These are phyloP conservation scores for Bruguiera hainesii DNA, from an alignment of 441 rosid genomes.

Conservation along the genomic window DNA sequence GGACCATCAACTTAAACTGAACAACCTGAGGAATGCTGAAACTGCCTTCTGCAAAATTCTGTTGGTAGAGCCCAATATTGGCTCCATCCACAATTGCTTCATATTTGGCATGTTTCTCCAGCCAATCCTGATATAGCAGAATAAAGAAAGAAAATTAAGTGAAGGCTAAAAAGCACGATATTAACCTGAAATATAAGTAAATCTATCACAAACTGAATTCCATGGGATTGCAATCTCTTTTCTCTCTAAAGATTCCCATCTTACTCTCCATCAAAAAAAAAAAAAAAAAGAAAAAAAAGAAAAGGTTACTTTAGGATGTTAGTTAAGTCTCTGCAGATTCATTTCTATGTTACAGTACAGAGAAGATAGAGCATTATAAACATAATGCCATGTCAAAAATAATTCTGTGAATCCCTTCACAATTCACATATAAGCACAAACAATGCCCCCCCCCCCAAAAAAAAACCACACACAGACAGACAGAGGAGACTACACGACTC, in stretches of 20 bases:
- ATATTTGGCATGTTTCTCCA: constrained; percentile 50
- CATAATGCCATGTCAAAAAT: background rate
- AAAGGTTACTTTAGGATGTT: too few relatives aligned
- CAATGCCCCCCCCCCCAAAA: background rate
- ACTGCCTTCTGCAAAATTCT: constrained; percentile 78
- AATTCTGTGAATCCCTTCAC: too few relatives aligned
- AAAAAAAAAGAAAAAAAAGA: too few relatives aligned
- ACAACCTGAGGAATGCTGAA: constrained; percentile 78
- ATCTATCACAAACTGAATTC: background rate
- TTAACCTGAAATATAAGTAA: background rate
- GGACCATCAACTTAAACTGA: constrained; percentile 11
- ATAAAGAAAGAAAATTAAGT: background rate
- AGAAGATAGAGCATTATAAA: too few relatives aligned
- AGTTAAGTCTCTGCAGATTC: background rate
- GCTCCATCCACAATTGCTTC: constrained; percentile 90
- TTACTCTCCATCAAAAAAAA: background rate
- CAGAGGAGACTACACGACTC: constrained; percentile 3
- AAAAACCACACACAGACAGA: too few relatives aligned
- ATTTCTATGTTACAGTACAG: too few relatives aligned
- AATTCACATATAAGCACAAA: background rate
- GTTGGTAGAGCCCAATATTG: constrained; percentile 83
- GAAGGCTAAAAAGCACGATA: background rate
- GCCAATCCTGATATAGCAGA: constrained; percentile 53
- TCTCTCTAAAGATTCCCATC: background rate
- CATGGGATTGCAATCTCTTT: background rate